These are phyloP conservation scores for Monosporascus ibericus DNA, from an alignment of 2,329 filamentous ascomycete genomes.

Conservation along the genomic window DNA sequence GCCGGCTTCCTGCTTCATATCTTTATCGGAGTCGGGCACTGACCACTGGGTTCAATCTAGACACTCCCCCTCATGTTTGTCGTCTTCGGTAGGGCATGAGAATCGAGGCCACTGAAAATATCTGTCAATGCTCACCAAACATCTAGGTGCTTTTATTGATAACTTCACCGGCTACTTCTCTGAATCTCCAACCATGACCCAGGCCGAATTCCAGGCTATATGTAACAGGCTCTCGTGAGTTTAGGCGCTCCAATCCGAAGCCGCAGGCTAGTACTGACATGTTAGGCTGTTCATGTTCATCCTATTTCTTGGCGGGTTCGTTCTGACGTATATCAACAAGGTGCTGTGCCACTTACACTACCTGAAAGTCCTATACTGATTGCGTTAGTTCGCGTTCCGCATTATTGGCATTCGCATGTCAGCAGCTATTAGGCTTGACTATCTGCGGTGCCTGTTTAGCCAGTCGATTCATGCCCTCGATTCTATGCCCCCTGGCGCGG, in stretches of 20 bases:
- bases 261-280: conserved; percentile 5
- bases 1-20: not conserved
- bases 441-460: conserved; percentile 56
- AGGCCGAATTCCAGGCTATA: conserved; percentile 31
- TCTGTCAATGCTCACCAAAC: conserved; percentile 6
- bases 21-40: not conserved
- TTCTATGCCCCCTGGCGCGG: conserved; percentile 55
- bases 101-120: not conserved
- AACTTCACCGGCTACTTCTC: conserved; percentile 41
- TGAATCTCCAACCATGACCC: conserved; percentile 26
- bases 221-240: conserved; percentile 41
- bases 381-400: conserved; percentile 47
- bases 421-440: conserved; percentile 56
- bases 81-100: conserved; percentile 40
- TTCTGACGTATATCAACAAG: conserved; percentile 56
- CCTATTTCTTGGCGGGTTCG: conserved; percentile 62
- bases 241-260: not conserved
- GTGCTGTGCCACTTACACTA: conserved; percentile 19
- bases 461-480: conserved; percentile 65
- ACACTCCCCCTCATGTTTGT: conserved; percentile 56
- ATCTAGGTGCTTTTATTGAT: conserved; percentile 36
- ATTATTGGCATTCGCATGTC: conserved; percentile 58
- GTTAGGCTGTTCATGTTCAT: conserved; percentile 61
- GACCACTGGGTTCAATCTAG: conserved; percentile 14
- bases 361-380: conserved; percentile 9